These are phyloP conservation scores for Nepenthes gracilis DNA, from an alignment of 148 eudicot species.

Conservation along the genomic window DNA sequence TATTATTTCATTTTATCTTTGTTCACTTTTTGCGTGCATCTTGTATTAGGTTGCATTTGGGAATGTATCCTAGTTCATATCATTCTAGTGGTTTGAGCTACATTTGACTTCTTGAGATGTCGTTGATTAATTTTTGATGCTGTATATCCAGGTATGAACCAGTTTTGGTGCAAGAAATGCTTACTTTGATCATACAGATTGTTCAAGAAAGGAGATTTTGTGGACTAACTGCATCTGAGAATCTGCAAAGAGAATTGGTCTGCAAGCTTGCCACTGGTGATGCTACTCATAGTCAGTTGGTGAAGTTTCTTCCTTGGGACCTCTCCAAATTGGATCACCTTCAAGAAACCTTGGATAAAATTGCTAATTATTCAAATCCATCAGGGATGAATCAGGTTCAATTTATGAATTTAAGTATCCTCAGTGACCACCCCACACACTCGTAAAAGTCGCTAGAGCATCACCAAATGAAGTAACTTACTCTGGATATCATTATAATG, in stretches of 20 bases:
- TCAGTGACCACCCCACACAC: neutral
- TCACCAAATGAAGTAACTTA: neutral
- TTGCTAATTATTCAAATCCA: constrained; percentile 81
- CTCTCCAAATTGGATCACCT: constrained; percentile 49
- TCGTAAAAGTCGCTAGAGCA: neutral
- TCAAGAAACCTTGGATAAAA: constrained; percentile 62
- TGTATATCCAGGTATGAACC: constrained; percentile 70
- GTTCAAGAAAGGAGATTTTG: constrained; percentile 88
- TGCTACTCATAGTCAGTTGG: constrained; percentile 87
- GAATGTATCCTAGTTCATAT: no score
- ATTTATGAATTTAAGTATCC: neutral
- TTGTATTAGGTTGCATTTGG: no score
- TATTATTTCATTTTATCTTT: no score
- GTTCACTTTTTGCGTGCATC: no score
- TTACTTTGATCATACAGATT: constrained; percentile 70
- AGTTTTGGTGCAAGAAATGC: constrained; percentile 74
- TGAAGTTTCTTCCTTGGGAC: constrained; percentile 79
- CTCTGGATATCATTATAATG: constrained; percentile 1
- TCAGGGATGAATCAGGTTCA: constrained; percentile 91
- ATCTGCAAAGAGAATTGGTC: constrained; percentile 75
- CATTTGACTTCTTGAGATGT: no score
- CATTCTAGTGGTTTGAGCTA: no score
- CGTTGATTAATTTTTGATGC: neutral
- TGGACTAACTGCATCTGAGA: constrained; percentile 57
- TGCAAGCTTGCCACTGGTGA: constrained; percentile 84